These are phyloP conservation scores for Penicillium verhagenii DNA, from an alignment of 495 filamentous ascomycete species.

Conservation along the genomic window DNA sequence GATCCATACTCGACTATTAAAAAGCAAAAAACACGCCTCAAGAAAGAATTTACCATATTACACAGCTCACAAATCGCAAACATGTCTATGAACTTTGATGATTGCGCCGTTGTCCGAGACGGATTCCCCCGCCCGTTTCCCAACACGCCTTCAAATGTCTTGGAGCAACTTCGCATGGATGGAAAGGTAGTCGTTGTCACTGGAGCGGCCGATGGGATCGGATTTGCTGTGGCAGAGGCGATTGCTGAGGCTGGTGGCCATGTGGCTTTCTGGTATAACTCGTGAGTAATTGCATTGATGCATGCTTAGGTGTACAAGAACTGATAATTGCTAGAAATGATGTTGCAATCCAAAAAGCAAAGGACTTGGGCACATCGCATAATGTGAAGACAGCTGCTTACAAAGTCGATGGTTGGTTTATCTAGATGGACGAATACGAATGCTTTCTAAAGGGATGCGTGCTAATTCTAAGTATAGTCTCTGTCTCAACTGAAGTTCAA, in stretches of 20 bases:
- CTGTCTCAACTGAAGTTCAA: slow-evolving; percentile 30
- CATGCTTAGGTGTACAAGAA: not conserved
- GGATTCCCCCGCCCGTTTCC: slow-evolving; percentile 44
- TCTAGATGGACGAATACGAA: not conserved
- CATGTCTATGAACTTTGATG: slow-evolving; percentile 50
- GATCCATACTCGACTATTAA: not conserved
- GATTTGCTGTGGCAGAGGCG: slow-evolving; percentile 31
- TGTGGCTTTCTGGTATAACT: slow-evolving; percentile 41
- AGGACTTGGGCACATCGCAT: slow-evolving; percentile 29
- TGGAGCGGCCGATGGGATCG: slow-evolving; percentile 38
- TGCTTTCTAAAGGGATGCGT: not conserved
- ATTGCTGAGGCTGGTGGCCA: slow-evolving; percentile 36
- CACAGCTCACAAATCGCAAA: slow-evolving; percentile 10
- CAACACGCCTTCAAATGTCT: slow-evolving; percentile 39
- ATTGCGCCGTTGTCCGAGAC: slow-evolving; percentile 31
- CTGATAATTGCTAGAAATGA: slow-evolving; percentile 24
- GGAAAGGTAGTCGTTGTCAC: slow-evolving; percentile 41
- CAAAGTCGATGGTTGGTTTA: slow-evolving; percentile 36
- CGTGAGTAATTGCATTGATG: slow-evolving; percentile 21
- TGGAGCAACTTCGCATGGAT: slow-evolving; percentile 43
- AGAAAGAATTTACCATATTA: not conserved
- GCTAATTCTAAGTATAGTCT: slow-evolving; percentile 27
- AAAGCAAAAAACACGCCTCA: not conserved
- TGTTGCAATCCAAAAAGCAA: slow-evolving; percentile 31
- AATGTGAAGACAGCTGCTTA: slow-evolving; percentile 37